A percentile compares a stretch with the other conserved stretches of the same genome.
Conservation (phyloP, 805 yeast species). For the Candida taoyuanica region DNA sequence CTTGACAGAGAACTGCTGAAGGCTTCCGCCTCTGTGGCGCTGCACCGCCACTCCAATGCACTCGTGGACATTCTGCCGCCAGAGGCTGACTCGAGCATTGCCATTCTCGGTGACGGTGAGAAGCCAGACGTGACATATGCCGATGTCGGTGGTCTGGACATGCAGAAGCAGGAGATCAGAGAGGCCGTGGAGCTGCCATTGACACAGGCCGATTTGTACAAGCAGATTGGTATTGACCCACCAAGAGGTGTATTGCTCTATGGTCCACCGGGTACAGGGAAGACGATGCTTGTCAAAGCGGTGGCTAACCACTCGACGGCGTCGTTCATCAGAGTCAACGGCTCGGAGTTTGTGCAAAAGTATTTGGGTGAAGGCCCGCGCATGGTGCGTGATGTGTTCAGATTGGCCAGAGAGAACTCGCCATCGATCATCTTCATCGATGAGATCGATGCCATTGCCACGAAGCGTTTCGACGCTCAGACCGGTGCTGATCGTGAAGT, state of each 20-base stretch:
- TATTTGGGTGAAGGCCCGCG: conserved; percentile 99
- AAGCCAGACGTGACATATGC: conserved; percentile 91
- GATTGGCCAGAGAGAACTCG: conserved; percentile 94
- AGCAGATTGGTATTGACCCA: conserved; percentile 98
- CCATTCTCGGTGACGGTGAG: conserved; percentile 92
- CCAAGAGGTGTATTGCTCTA: conserved; percentile 96
- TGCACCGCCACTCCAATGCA: conserved; percentile 98
- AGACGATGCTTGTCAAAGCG: conserved; percentile 98
- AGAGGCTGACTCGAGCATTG: conserved; percentile 94
- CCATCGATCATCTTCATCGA: conserved; percentile 97
- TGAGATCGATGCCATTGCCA: conserved; percentile 98
- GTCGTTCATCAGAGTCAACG: conserved; percentile 92
- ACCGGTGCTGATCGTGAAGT: conserved; percentile 99
- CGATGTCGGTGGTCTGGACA: conserved; percentile 97
- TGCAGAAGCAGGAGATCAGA: conserved; percentile 98
- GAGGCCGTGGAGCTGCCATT: conserved; percentile 98
- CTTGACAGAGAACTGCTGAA: conserved; percentile 91
- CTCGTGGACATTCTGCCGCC: conserved; percentile 97
- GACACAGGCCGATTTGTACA: conserved; percentile 91
- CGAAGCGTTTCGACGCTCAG: conserved; percentile 98
- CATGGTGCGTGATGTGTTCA: conserved; percentile 97
- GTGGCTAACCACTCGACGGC: conserved; percentile 97
- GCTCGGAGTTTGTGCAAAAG: conserved; percentile 97
- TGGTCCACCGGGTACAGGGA: conserved; percentile 99
- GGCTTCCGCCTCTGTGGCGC: conserved; percentile 92